phyloP scores from a whole-genome alignment of 139 green algal genomes.

The Chlorella ohadii region DNA sequence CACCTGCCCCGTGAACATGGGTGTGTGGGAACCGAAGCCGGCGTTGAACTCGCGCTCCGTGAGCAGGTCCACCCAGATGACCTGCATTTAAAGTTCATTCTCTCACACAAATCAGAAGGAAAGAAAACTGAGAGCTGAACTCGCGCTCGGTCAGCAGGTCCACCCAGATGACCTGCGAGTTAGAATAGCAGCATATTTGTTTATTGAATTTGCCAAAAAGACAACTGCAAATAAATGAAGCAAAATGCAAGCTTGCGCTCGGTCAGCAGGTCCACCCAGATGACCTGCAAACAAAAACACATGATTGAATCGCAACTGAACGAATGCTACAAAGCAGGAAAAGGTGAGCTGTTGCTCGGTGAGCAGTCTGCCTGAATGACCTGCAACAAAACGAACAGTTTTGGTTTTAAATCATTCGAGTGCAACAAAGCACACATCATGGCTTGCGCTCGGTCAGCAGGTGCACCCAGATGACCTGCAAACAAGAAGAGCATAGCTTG shows the following conservation, averaged over 20 bases:
- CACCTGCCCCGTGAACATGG: conserved; percentile 88
- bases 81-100: conserved; percentile 65
- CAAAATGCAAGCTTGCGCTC: conserved; percentile 86
- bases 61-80: conserved; percentile 96
- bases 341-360: too few species aligned
- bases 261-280: conserved; percentile 96
- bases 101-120: too few species aligned
- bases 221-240: too few species aligned
- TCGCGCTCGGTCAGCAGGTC: conserved; percentile 83
- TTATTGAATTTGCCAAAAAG: too few species aligned
- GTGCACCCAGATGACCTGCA: conserved; percentile 94
- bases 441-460: conserved; percentile 71
- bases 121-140: not conserved
- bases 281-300: conserved; percentile 73
- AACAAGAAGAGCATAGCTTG: too few species aligned
- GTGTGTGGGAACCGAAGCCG: conserved; percentile 92
- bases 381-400: too few species aligned
- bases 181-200: too few species aligned
- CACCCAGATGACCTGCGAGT: conserved; percentile 89
- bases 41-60: conserved; percentile 83
- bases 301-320: too few species aligned
- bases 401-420: too few species aligned
- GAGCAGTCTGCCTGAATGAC: too few species aligned
- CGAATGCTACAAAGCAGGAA: too few species aligned
- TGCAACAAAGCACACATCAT: not conserved